phyloP scores from a whole-genome alignment of 2,329 filamentous ascomycete genomes.

The Pyricularia sp. region DNA sequence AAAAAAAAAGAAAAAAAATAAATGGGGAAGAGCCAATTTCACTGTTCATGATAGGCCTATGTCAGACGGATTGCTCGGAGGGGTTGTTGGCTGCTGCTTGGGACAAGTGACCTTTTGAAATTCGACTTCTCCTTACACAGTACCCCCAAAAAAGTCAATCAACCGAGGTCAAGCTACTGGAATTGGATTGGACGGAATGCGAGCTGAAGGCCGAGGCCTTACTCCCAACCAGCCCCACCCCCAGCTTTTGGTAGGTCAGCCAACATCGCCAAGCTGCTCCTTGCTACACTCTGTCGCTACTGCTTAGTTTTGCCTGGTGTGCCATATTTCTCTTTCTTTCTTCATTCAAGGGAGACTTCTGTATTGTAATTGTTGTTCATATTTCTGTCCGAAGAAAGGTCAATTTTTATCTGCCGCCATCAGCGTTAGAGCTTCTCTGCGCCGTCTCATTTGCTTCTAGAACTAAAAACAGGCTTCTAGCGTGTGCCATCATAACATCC shows the following conservation, averaged over 20 bases:
- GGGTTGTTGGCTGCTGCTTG: neutral
- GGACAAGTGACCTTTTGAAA: neutral
- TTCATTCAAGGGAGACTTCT: neutral
- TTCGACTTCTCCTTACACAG: neutral
- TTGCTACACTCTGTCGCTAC: neutral
- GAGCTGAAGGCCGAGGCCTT: neutral
- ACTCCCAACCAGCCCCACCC: neutral
- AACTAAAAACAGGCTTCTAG: neutral
- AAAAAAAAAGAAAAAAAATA: neutral
- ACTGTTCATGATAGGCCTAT: neutral
- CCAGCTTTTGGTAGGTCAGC: neutral
- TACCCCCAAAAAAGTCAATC: neutral
- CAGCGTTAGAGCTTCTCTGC: neutral
- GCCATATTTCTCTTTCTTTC: neutral
- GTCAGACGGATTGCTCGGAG: neutral
- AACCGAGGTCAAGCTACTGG: neutral
- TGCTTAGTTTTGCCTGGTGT: neutral
- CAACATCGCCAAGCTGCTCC: neutral
- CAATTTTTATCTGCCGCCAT: neutral
- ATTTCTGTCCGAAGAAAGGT: neutral
- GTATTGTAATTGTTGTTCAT: neutral
- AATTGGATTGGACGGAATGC: neutral
- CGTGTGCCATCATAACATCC: neutral
- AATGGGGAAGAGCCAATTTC: neutral
- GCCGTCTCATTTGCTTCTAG: neutral